Percentiles rank a stretch among this genome's conserved stretches.
phyloP scores from a whole-genome alignment of 768 basidiomycete genomes.

The Russula sp. region DNA sequence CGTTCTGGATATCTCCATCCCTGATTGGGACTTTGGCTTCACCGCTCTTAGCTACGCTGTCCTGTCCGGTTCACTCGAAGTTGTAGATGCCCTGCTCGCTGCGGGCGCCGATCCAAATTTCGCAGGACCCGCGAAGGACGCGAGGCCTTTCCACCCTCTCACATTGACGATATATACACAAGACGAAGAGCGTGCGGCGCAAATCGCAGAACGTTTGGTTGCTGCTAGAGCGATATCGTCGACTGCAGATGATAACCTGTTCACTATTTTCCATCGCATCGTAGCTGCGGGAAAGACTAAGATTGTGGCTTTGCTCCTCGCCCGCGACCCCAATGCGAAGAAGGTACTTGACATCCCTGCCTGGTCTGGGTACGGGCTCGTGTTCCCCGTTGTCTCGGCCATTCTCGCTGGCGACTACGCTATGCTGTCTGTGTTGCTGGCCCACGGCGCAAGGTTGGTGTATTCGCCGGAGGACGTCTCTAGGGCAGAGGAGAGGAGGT shows the following conservation, averaged over 20 bases:
- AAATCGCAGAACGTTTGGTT: slow-evolving; percentile 30
- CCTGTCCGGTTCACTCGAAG: slow-evolving; percentile 39
- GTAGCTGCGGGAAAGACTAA: slow-evolving; percentile 25
- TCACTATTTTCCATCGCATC: slow-evolving; percentile 32
- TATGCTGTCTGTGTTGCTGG: slow-evolving; percentile 29
- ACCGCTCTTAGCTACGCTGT: slow-evolving; percentile 49
- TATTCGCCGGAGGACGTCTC: slow-evolving; percentile 28
- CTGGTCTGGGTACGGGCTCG: slow-evolving; percentile 2
- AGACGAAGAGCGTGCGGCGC: slow-evolving; percentile 25
- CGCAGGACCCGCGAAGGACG: slow-evolving; percentile 31
- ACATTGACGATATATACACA: slow-evolving; percentile 27
- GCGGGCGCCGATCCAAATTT: slow-evolving; percentile 43
- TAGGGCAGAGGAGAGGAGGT: slow-evolving; percentile 24
- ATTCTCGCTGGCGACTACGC: slow-evolving; percentile 27
- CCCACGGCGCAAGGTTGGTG: slow-evolving; percentile 28
- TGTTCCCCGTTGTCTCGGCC: slow-evolving; percentile 30
- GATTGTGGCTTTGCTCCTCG: slow-evolving; percentile 29
- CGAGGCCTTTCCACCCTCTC: slow-evolving; percentile 28
- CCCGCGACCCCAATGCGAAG: slow-evolving; percentile 30
- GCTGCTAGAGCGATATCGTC: slow-evolving; percentile 29
- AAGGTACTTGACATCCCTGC: slow-evolving; percentile 29
- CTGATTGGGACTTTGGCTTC: slow-evolving; percentile 56
- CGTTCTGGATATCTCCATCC: slow-evolving; percentile 46
- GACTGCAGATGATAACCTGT: slow-evolving; percentile 28
- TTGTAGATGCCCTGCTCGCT: slow-evolving; percentile 42